Evolutionary conservation across 495 filamentous ascomycete species (phyloP), one percentile per base, ranked within the genome.

Genomic region (Hypoxylon perforatum): DNA sequence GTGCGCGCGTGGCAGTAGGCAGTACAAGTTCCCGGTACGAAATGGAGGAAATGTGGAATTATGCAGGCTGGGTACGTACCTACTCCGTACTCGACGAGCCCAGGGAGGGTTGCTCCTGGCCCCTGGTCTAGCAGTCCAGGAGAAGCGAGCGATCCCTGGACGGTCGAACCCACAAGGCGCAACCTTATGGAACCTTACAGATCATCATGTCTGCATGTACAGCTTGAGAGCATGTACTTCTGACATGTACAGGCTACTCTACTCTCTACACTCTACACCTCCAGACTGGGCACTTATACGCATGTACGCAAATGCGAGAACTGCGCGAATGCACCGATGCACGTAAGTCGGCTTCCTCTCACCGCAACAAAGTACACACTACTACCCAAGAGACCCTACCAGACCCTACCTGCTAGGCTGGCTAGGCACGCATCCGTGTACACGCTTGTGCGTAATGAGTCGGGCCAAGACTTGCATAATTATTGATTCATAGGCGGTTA

Each of bases 361-460:
- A 69, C 65, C 65, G 65, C 65, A 69, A 64, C 56, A 64, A 69
- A 61, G 64, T 67, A 62, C 63, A 57, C 55, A 35, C 42, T 42
- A 44, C 36, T 58, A 33, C 59, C 33, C 47, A n/a, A n/a, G n/a
- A n/a, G n/a, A n/a, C n/a, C n/a, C n/a, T n/a, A n/a, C n/a, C n/a
- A n/a, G n/a, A n/a, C n/a, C n/a, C n/a, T n/a, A n/a, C n/a, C n/a
- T n/a, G n/a, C n/a, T n/a, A n/a, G n/a, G n/a, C n/a, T 61, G 11
- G 8, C 30, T 1, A 9, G 7, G 51, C 46, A 61, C 60, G 39
- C 51, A 28, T 50, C 17, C 33, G 50, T 44, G 54, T 60, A 51
- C 30, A 58, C 30, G 19, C 53, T 36, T 63, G 35, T n/a, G 63
- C 47, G 56, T 49, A 6, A 39, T 14, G 55, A 45, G 56, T 56